Base-by-base conservation (phyloP, 306 rosid species). In the Crotalaria pallida region DNA sequence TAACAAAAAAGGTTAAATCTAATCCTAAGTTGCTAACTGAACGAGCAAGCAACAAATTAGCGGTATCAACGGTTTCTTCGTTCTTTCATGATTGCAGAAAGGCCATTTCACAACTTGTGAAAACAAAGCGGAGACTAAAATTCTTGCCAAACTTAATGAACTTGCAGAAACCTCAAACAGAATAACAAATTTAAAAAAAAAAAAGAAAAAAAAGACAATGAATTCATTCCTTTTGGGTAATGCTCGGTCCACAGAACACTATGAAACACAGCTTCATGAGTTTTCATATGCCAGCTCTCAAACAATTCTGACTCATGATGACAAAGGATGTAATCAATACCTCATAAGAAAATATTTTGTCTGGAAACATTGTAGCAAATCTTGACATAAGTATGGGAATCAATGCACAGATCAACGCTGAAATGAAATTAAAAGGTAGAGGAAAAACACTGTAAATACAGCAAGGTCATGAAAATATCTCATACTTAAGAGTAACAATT, bases 391-490 rank as follows among this genome's bases (percentile, higher is more conserved):
- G n/a, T n/a, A n/a, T n/a, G n/a, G n/a, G n/a, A n/a, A n/a, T n/a
- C n/a, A n/a, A n/a, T n/a, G n/a, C n/a, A n/a, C n/a, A n/a, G n/a
- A n/a, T n/a, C n/a, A n/a, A n/a, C n/a, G n/a, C n/a, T n/a, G n/a
- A n/a, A n/a, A n/a, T n/a, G n/a, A n/a, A n/a, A n/a, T n/a, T n/a
- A n/a, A n/a, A n/a, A n/a, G n/a, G n/a, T n/a, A n/a, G n/a, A n/a
- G n/a, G n/a, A 10, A 58, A 49, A 45, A 59, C 65, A 65, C 13
- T 7, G n/a, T 60, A 66, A 84, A 51, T 0, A 17, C 47, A 36
- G 38, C 48, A 47, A 61, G 66, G 67, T 71, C 63, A 53, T 48
- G 69, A 72, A 77, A 16, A 63, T 19, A 70, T 62, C 16, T 45
- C 52, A 33, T 33, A 2, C 61, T 18, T 53, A 18, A 51, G 26